Evolutionary conservation across 2,329 filamentous ascomycete species (phyloP).

Genomic region (Ophiostoma fasciatum): DNA sequence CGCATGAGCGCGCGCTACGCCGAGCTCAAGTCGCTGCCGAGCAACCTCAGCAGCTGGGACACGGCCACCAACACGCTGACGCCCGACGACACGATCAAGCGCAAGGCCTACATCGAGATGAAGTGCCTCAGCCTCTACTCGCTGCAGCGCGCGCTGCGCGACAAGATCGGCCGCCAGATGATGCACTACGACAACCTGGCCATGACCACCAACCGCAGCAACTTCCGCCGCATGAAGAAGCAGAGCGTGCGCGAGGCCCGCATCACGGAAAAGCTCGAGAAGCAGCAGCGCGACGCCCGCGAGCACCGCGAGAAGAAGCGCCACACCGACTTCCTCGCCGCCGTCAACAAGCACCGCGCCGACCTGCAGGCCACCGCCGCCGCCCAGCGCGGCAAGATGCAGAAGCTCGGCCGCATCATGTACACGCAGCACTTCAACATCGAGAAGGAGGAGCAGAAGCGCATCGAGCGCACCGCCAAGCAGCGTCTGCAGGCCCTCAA

Average conservation of each 20-base stretch:
- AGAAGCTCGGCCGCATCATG: constrained; percentile 85
- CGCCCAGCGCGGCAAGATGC: constrained; percentile 56
- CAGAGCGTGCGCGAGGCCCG: constrained; percentile 88
- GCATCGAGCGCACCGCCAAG: constrained; percentile 93
- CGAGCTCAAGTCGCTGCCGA: constrained; percentile 70
- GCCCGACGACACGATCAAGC: constrained; percentile 68
- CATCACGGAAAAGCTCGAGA: constrained; percentile 97
- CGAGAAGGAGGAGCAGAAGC: constrained; percentile 98
- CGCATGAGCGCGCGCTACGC: constrained; percentile 72
- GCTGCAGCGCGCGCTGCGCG: constrained; percentile 74
- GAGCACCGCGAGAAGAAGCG: constrained; percentile 97
- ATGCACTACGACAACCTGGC: constrained; percentile 90
- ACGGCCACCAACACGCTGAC: constrained; percentile 51
- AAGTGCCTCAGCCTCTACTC: constrained; percentile 80
- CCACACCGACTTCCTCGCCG: constrained; percentile 79
- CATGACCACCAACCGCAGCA: constrained; percentile 87
- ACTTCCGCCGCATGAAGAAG: constrained; percentile 93
- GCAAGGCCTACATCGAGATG: constrained; percentile 87
- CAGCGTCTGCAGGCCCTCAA: constrained; percentile 98
- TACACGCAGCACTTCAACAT: constrained; percentile 83
- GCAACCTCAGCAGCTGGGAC: constrained; percentile 80
- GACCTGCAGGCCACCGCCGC: constrained; percentile 58
- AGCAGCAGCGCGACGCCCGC: constrained; percentile 91
- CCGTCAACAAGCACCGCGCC: constrained; percentile 66
- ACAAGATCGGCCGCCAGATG: constrained; percentile 82